A percentile compares a stretch with the other conserved stretches of the same genome.
These are phyloP conservation scores for Saccharomyces pastorianus DNA, from an alignment of 1,139 yeast genomes.

Conservation along the genomic window DNA sequence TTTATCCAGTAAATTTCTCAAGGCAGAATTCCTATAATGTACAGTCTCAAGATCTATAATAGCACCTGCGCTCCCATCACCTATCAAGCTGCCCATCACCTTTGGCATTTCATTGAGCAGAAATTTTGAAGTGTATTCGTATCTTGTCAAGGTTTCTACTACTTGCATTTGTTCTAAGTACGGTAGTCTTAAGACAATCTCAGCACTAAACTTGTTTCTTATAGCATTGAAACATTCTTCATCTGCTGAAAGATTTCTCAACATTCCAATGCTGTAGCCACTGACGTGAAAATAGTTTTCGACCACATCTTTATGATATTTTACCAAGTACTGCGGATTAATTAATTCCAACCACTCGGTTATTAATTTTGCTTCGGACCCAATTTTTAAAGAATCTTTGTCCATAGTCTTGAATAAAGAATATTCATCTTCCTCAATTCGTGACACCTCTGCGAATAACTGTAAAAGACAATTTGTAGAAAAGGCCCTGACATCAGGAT, in stretches of 20 bases:
- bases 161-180: constrained; percentile 33
- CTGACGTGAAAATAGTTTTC: constrained; percentile 14
- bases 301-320: constrained; percentile 19
- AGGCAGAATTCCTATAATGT: constrained; percentile 24
- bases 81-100: constrained; percentile 31
- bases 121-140: constrained; percentile 20
- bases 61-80: constrained; percentile 16
- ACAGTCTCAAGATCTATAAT: constrained; percentile 31
- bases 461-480: constrained; percentile 14
- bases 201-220: constrained; percentile 19
- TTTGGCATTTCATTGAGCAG: constrained; percentile 27
- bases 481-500: constrained; percentile 22
- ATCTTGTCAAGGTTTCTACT: constrained; percentile 24
- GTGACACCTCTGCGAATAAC: constrained; percentile 28
- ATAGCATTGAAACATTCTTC: constrained; percentile 22
- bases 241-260: constrained; percentile 26
- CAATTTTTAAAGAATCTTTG: constrained; percentile 18
- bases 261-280: constrained; percentile 23
- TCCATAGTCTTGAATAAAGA: constrained; percentile 22
- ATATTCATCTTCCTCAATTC: constrained; percentile 15
- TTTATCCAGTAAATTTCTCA: constrained; percentile 25
- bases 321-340: constrained; percentile 29
- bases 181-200: constrained; percentile 25
- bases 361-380: constrained; percentile 13
- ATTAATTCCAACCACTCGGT: constrained; percentile 26